phyloP scores from a whole-genome alignment of 768 basidiomycete species.

The Auricularia sp. region DNA sequence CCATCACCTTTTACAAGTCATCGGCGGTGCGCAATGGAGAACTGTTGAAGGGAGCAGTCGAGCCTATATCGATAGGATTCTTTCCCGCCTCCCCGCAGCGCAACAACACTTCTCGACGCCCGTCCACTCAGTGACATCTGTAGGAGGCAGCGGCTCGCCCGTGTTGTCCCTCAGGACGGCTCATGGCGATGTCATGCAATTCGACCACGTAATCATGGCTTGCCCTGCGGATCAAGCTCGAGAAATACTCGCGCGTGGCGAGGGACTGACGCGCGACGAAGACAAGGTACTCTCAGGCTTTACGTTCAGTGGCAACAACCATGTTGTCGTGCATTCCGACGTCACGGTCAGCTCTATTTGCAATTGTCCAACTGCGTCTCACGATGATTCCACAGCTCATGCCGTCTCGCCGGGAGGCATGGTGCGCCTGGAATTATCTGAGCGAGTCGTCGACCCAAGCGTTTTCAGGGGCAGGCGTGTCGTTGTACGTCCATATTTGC shows the following conservation, averaged over 20 bases:
- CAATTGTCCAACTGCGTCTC: not conserved
- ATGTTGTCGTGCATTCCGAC: conserved; percentile 26
- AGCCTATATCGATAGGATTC: conserved; percentile 24
- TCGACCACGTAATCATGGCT: conserved; percentile 28
- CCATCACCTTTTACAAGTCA: conserved; percentile 26
- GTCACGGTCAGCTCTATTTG: conserved; percentile 15
- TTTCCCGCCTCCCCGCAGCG: conserved; percentile 18
- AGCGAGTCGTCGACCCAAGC: conserved; percentile 17
- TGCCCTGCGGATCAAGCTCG: conserved; percentile 26
- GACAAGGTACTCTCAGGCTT: conserved; percentile 22
- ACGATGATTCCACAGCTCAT: conserved; percentile 17
- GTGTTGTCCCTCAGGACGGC: conserved; percentile 19
- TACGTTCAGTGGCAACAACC: conserved; percentile 25
- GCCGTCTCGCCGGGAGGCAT: conserved; percentile 21
- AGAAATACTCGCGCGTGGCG: conserved; percentile 18
- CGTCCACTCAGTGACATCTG: conserved; percentile 16
- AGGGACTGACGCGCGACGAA: conserved; percentile 18
- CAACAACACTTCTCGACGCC: conserved; percentile 22
- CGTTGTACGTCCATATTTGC: too few relatives aligned
- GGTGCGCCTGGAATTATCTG: conserved; percentile 29
- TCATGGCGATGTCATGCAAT: conserved; percentile 17
- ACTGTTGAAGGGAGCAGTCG: conserved; percentile 25
- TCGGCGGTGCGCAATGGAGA: conserved; percentile 24
- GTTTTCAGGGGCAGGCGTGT: too few relatives aligned
- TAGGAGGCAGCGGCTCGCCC: not conserved